These are phyloP conservation scores for Aspergillus sp. DNA, from an alignment of 2,329 filamentous ascomycete genomes.

Conservation along the genomic window DNA sequence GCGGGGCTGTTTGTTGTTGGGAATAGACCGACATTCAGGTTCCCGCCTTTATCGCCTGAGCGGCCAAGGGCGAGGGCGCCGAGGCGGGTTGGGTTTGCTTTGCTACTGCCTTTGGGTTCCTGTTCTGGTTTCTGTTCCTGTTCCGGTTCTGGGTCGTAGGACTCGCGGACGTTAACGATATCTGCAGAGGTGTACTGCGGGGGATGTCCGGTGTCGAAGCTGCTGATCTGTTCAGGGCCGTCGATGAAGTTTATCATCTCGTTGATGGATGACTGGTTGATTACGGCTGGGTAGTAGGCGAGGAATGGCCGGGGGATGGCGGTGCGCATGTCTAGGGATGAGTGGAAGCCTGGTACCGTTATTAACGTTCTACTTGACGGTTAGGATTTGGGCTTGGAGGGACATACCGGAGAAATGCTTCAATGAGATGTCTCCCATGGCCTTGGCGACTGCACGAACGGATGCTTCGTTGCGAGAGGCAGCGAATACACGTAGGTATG, in stretches of 20 bases:
- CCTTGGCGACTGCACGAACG: slow-evolving; percentile 28
- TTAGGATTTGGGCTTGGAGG: too few species aligned
- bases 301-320: slow-evolving; percentile 42
- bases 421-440: slow-evolving; percentile 38
- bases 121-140: not conserved
- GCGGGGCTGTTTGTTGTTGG: slow-evolving; percentile 16
- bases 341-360: slow-evolving; percentile 37
- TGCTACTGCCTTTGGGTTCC: not conserved
- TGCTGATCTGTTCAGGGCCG: not conserved
- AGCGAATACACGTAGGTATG: slow-evolving; percentile 48
- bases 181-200: slow-evolving; percentile 1
- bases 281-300: slow-evolving; percentile 43
- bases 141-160: slow-evolving; percentile 16
- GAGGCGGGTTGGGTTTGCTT: slow-evolving; percentile 34
- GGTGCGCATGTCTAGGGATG: slow-evolving; percentile 43
- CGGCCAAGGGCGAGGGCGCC: slow-evolving; percentile 47
- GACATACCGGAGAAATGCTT: slow-evolving; percentile 41
- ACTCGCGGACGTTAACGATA: slow-evolving; percentile 10
- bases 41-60: slow-evolving; percentile 42
- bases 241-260: slow-evolving; percentile 28
- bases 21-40: slow-evolving; percentile 45
- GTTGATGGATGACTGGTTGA: slow-evolving; percentile 26
- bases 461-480: slow-evolving; percentile 33
- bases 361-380: not conserved
- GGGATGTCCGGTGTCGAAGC: slow-evolving; percentile 19